Percentiles rank a stretch among this genome's conserved stretches.
These are phyloP conservation scores for Endogone sp. DNA, from an alignment of 192 early-diverging fungal species.

Conservation along the genomic window DNA sequence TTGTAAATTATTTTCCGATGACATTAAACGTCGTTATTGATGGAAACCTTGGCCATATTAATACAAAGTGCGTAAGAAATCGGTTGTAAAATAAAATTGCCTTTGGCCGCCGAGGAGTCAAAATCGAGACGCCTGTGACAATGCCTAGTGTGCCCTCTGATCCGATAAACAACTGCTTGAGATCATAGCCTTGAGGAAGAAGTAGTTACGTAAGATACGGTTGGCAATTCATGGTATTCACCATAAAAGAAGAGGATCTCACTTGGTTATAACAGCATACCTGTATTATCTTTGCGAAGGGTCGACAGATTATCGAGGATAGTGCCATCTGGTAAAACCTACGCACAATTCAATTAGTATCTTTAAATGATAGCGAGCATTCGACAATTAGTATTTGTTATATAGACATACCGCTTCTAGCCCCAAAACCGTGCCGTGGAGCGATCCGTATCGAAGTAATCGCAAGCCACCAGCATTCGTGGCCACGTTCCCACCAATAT, in stretches of 20 bases:
- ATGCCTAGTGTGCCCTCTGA: slow-evolving; percentile 96
- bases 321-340: slow-evolving; percentile 86
- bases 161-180: slow-evolving; percentile 99
- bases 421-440: slow-evolving; percentile 95
- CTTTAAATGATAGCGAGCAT: too few relatives aligned
- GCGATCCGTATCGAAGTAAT: slow-evolving; percentile 88
- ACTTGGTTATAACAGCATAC: slow-evolving; percentile 16
- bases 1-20: not conserved
- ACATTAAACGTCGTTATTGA: not conserved
- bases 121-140: slow-evolving; percentile 90
- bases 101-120: slow-evolving; percentile 72
- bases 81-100: slow-evolving; percentile 15
- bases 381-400: too few relatives aligned
- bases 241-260: not conserved
- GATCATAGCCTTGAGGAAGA: slow-evolving; percentile 64
- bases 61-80: not conserved
- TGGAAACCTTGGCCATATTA: slow-evolving; percentile 4
- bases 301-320: slow-evolving; percentile 79
- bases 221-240: not conserved
- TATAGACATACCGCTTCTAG: slow-evolving; percentile 87
- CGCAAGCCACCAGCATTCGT: slow-evolving; percentile 97
- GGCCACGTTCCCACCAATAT: slow-evolving; percentile 98
- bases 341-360: not conserved
- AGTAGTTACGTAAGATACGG: not conserved
- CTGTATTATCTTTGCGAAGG: slow-evolving; percentile 97